Base-by-base conservation (phyloP, 2,329 filamentous ascomycete genomes). In the Alternaria rosae region DNA sequence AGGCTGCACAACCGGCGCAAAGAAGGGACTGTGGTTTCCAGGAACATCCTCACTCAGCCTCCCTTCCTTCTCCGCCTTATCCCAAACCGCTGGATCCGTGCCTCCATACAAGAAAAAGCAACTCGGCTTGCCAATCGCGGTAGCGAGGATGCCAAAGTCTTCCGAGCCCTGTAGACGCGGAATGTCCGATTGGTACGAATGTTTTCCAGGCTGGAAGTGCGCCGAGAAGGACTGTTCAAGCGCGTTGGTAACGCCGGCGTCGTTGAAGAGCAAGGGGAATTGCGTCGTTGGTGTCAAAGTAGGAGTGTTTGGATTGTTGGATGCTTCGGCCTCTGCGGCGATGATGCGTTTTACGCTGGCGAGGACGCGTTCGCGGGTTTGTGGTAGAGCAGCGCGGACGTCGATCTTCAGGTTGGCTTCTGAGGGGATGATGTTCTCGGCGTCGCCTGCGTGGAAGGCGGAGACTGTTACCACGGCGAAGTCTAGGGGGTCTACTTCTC, bases 391-490 rank as follows among this genome's bases (percentile, higher is more conserved):
- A 21, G 83, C 81, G 25, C 87, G 81, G 5, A 88, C 82, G 68
- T 89, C 84, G 41, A 89, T 72, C 12, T 84, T 84, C 5, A 89
- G 78, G 51, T 83, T 80, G 0, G 87, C 87, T 13, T 81, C 73
- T 55, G 86, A 85, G 0, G 85, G 80, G 55, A 89, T 88, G 57
- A 89, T 83, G 67, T 89, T 89, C 71, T 88, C 87, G 1, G 85
- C 83, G 63, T 86, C 82, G 1, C 87, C 87, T 0, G 85, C 86
- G 61, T 87, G 83, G n/a, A 89, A 74, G 54, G 82, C 83, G 9
- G 85, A 86, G 7, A 88, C 85, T 0, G 87, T 89, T 8, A 89
- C 80, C 8, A 89, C 87, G 12, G 82, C 85, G 12, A 83, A 78
- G 58, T 89, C 86, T 30, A 80, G 62, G 43, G 86, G 83, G 57